Conservation (phyloP, 495 filamentous ascomycete species). For the Neurospora sp. region DNA sequence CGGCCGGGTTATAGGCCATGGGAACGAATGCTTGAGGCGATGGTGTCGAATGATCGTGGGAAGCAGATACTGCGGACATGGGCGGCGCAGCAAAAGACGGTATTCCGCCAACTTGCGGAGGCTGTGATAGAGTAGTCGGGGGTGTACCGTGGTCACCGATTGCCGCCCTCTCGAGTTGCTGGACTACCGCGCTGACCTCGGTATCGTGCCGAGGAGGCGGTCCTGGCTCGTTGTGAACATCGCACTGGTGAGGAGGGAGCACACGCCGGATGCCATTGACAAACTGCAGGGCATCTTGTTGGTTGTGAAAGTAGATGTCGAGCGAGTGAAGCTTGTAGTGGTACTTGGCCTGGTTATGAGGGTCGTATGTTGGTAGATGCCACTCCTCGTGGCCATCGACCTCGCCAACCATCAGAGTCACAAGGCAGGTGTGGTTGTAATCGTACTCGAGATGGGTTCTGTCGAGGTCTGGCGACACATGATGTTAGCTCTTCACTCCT, state of each 20-base stretch:
- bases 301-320: conserved; percentile 85
- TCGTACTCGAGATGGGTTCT: conserved; percentile 57
- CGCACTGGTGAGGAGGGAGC: conserved; percentile 49
- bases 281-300: conserved; percentile 63
- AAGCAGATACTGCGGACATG: conserved; percentile 20
- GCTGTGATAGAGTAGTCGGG: conserved; percentile 34
- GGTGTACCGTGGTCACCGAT: conserved; percentile 33
- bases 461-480: conserved; percentile 44
- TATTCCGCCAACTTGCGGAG: conserved; percentile 24
- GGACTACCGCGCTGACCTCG: conserved; percentile 67
- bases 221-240: conserved; percentile 45
- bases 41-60: conserved; percentile 9
- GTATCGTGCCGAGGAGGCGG: conserved; percentile 31
- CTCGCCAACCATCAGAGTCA: conserved; percentile 63
- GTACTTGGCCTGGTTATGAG: conserved; percentile 56
- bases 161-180: conserved; percentile 72
- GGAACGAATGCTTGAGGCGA: conserved; percentile 45
- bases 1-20: conserved; percentile 85
- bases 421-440: conserved; percentile 65
- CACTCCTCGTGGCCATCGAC: conserved; percentile 50
- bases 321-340: conserved; percentile 70
- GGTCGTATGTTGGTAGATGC: conserved; percentile 65
- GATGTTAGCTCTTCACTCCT: background rate
- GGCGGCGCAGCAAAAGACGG: conserved; percentile 32
- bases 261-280: conserved; percentile 53